Conservation (phyloP, 2,329 filamentous ascomycete genomes). For the Emydomyces testavorans region DNA sequence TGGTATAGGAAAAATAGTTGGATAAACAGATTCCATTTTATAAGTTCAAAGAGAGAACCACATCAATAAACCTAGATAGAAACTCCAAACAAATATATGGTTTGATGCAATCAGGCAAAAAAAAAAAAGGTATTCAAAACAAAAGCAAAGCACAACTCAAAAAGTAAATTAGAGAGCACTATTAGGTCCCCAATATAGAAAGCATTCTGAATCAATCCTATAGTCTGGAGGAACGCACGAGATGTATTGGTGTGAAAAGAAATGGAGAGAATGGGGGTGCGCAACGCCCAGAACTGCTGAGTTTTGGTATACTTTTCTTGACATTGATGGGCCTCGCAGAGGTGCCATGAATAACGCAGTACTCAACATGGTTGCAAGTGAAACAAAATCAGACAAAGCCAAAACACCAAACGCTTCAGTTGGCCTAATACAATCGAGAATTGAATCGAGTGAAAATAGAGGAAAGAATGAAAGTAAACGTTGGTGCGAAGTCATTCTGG, state of each 20-base stretch:
- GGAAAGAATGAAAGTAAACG: neutral
- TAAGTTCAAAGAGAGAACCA: too few species aligned
- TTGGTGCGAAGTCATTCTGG: constrained; percentile 2
- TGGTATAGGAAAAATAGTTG: too few species aligned
- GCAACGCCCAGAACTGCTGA: too few species aligned
- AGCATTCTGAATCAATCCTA: neutral
- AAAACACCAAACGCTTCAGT: constrained; percentile 1
- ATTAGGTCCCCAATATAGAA: neutral
- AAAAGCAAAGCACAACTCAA: constrained; percentile 5
- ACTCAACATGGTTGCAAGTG: neutral
- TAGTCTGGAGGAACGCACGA: neutral
- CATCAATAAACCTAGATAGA: neutral
- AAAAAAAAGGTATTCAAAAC: too few species aligned
- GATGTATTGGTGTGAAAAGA: neutral
- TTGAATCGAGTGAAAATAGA: neutral
- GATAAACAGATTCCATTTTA: too few species aligned
- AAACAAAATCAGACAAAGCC: neutral
- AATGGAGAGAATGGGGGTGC: too few species aligned
- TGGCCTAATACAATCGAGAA: constrained; percentile 12
- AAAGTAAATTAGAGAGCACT: too few species aligned
- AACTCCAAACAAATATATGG: neutral
- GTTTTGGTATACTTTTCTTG: too few species aligned
- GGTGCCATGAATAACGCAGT: too few species aligned
- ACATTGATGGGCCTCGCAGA: too few species aligned
- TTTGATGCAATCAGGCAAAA: too few species aligned